Evolutionary conservation across 768 basidiomycete species (phyloP).

Genomic region (Kwoniella mangroviensis): DNA sequence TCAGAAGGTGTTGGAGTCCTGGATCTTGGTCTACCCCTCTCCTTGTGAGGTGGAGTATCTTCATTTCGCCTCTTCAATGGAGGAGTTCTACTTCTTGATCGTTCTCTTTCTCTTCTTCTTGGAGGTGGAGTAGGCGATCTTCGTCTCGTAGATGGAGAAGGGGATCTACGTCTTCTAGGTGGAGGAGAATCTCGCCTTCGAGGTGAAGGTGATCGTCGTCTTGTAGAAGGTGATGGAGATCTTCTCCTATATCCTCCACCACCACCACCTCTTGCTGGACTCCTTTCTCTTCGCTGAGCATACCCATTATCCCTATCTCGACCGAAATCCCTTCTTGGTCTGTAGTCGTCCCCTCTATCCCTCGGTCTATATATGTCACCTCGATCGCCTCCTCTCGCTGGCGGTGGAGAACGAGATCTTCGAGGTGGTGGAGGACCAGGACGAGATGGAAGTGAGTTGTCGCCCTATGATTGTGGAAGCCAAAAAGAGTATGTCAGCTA

Average conservation of each 20-base stretch:
- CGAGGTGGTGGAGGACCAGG: slow-evolving; percentile 16
- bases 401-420: slow-evolving; percentile 20
- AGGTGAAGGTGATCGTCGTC: slow-evolving; percentile 28
- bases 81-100: slow-evolving; percentile 23
- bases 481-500: too few relatives aligned
- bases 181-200: slow-evolving; percentile 9
- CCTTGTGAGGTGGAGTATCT: slow-evolving; percentile 15
- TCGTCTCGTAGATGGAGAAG: slow-evolving; percentile 26
- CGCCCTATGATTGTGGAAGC: background rate
- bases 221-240: slow-evolving; percentile 31
- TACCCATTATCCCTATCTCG: slow-evolving; percentile 33
- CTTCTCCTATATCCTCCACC: slow-evolving; percentile 27
- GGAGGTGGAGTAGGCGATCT: slow-evolving; percentile 21
- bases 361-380: slow-evolving; percentile 11
- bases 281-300: slow-evolving; percentile 24
- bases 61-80: slow-evolving; percentile 7
- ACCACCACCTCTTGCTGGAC: slow-evolving; percentile 28
- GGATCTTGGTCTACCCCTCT: slow-evolving; percentile 27
- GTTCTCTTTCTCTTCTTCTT: slow-evolving; percentile 17
- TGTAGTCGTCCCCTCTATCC: slow-evolving; percentile 26
- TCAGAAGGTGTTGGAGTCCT: slow-evolving; percentile 23
- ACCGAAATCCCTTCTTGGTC: slow-evolving; percentile 21
- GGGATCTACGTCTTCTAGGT: slow-evolving; percentile 26
- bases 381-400: slow-evolving; percentile 11
- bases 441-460: slow-evolving; percentile 29